Conservation (phyloP, 1,139 yeast species). For the Hansenula lynferdii region DNA sequence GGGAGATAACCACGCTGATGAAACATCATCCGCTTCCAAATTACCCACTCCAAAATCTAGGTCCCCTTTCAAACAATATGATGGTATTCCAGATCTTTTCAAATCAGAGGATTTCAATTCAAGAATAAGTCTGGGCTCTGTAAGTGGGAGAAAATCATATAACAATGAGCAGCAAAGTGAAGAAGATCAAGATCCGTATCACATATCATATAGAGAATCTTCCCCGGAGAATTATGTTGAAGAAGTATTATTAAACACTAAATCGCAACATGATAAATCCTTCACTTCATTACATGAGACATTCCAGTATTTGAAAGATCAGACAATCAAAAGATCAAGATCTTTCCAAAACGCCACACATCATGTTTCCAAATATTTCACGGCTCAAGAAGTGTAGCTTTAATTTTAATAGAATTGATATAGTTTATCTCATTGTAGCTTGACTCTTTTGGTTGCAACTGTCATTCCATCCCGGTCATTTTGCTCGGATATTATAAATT, state of each 20-base stretch:
- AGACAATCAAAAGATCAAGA: constrained; percentile 1
- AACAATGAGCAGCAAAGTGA: not conserved
- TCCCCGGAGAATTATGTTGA: not conserved
- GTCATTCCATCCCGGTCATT: no score
- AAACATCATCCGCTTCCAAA: not conserved
- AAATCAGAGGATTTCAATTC: not conserved
- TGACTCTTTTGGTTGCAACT: no score
- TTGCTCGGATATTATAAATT: no score
- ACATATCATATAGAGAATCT: not conserved
- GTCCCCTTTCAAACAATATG: not conserved
- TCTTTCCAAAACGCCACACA: constrained; percentile 1
- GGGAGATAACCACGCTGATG: not conserved
- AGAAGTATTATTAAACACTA: not conserved
- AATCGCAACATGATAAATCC: no score
- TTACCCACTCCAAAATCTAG: not conserved
- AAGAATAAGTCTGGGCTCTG: not conserved
- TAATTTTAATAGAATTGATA: not conserved
- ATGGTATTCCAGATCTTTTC: not conserved
- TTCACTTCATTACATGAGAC: not conserved
- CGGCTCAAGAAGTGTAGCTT: not conserved
- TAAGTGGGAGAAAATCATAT: not conserved
- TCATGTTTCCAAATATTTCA: not conserved
- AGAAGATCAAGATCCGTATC: not conserved
- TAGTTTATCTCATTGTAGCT: no score
- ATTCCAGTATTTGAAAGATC: not conserved